Percentiles rank a stretch among this genome's conserved stretches.
These are phyloP conservation scores for Beauveria sp. DNA, from an alignment of 2,329 filamentous ascomycete species.

Conservation along the genomic window DNA sequence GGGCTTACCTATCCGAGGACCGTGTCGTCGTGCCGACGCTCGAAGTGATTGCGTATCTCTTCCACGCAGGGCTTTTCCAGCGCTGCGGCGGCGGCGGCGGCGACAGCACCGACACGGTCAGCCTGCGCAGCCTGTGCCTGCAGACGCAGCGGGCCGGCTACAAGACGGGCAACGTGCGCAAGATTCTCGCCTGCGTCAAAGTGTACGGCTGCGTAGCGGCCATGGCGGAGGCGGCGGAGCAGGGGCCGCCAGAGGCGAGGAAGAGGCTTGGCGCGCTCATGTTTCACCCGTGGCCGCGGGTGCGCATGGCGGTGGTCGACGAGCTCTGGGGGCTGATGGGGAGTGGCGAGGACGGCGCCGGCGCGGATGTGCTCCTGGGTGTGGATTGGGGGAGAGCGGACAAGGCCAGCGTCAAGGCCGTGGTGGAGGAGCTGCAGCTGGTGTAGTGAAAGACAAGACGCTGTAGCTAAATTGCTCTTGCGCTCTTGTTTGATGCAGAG, in stretches of 20 bases:
- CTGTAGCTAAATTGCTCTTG: not conserved
- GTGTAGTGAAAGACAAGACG: conserved; percentile 13
- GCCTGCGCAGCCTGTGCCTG: conserved; percentile 53
- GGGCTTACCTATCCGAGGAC: conserved; percentile 50
- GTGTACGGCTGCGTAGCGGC: conserved; percentile 66
- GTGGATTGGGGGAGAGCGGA: conserved; percentile 52
- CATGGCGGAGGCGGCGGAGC: conserved; percentile 17
- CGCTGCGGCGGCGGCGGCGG: conserved; percentile 18
- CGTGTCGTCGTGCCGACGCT: conserved; percentile 67
- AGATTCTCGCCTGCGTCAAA: conserved; percentile 71
- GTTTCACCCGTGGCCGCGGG: conserved; percentile 73
- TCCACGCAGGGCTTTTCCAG: conserved; percentile 52
- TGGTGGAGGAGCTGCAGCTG: conserved; percentile 37
- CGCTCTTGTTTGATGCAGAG: not conserved
- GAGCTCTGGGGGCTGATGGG: conserved; percentile 45
- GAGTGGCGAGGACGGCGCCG: conserved; percentile 19
- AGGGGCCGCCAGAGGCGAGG: conserved; percentile 44
- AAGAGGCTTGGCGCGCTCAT: conserved; percentile 67
- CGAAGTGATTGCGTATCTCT: conserved; percentile 68
- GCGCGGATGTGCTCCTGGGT: conserved; percentile 35
- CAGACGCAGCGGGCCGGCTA: conserved; percentile 72
- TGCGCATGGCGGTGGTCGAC: conserved; percentile 54
- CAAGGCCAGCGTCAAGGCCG: conserved; percentile 34
- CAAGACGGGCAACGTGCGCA: conserved; percentile 74
- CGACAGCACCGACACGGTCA: conserved; percentile 15